Evolutionary conservation across 305 asterid species (phyloP).

Genomic region (Coffea humblotiana): DNA sequence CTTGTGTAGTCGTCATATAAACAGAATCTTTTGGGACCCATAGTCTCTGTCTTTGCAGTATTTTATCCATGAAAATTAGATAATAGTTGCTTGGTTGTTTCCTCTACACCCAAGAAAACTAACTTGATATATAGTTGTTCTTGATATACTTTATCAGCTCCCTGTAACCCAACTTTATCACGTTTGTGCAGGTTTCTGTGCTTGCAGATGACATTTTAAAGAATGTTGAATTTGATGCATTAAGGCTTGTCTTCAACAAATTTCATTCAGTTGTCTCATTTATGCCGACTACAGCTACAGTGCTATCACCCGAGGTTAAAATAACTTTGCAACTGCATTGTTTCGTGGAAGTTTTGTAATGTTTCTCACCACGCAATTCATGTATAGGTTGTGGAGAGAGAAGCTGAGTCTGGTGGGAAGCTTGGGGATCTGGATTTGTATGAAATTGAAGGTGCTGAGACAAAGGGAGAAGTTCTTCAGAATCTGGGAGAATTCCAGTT

Average conservation of each 20-base stretch:
- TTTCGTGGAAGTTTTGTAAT: neutral
- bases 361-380: constrained; percentile 6
- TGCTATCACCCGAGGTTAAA: constrained; percentile 89
- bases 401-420: constrained; percentile 90
- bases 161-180: constrained; percentile 13
- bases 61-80: neutral
- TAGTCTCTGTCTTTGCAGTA: neutral
- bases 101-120: neutral
- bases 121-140: neutral
- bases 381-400: constrained; percentile 77
- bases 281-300: constrained; percentile 64
- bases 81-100: neutral
- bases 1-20: neutral
- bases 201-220: constrained; percentile 92
- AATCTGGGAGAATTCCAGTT: constrained; percentile 92
- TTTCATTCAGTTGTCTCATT: constrained; percentile 56
- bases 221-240: constrained; percentile 84
- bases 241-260: constrained; percentile 81
- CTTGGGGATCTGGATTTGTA: constrained; percentile 86
- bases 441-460: constrained; percentile 94
- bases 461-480: constrained; percentile 92
- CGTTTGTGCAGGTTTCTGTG: constrained; percentile 73
- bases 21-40: neutral
- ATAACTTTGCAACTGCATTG: constrained; percentile 7
- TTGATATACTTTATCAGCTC: constrained; percentile 1